Base-by-base conservation (phyloP, 805 yeast species). In the Candida dendrica region DNA sequence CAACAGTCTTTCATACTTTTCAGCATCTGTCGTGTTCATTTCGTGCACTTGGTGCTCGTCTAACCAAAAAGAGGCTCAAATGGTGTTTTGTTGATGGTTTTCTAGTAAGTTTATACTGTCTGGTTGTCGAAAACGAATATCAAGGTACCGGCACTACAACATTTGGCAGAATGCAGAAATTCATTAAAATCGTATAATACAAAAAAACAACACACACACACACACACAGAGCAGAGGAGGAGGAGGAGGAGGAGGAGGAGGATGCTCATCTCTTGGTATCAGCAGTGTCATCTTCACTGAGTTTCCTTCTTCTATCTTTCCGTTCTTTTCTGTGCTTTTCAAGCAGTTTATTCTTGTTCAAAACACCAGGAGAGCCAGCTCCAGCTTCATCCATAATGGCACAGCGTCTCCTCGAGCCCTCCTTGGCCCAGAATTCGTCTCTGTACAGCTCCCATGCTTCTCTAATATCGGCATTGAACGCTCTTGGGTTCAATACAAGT, bases 371-470 rank as follows among this genome's bases (percentile, higher is more conserved):
- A 15, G 41, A 15, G 13, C 14, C 32, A n/a, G 8, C 35, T 8
- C 20, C 17, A n/a, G 10, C 38, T 27, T 38, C 42, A 7, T 42
- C 45, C 20, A 35, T 41, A 13, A 29, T 38, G 1, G 17, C 50
- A 42, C 61, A 65, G 35, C 76, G 63, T 47, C 89, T 66, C 49
- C 88, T 71, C 2, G 78, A 75, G 1, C 87, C 85, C 58, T 89
- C 96, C 51, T 83, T 73, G 18, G 80, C 77, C 97, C 98, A 93
- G 58, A 89, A 93, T 59, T 90, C 97, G 50, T 85, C 86, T 45
- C 98, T 65, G 55, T 90, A 91, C 34, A 88, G 61, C 55, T 91
- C 98, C 98, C 98, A 91, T 9, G 88, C 90, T 59, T 90, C 96
- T 47, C 96, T 73, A 6, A 84, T 77, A 38, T 84, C 90, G 0